phyloP scores from a whole-genome alignment of 345 rosid genomes.

The Melaleuca alternifolia region DNA sequence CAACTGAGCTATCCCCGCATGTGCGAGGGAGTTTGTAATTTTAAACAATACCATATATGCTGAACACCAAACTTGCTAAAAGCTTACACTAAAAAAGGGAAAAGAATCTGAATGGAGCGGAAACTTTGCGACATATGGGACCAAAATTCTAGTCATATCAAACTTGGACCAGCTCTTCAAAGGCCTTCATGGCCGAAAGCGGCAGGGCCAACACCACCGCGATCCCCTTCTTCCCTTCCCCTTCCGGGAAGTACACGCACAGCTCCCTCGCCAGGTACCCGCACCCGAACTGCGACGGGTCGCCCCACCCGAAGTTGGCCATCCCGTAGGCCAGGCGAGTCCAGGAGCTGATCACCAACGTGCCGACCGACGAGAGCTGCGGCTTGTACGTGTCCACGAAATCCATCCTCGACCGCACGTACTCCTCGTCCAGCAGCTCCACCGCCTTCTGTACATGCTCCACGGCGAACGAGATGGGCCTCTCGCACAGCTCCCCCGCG shows the following conservation, averaged over 20 bases:
- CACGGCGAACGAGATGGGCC: constrained; percentile 1
- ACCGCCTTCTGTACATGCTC: not conserved
- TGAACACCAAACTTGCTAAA: not conserved
- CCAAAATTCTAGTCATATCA: not conserved
- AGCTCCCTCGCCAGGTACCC: constrained; percentile 4
- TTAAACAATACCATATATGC: too few relatives aligned
- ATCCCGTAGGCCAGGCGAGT: constrained; percentile 1
- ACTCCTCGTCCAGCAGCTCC: constrained; percentile 1
- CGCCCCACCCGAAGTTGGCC: constrained; percentile 14
- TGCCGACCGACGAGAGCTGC: constrained; percentile 1
- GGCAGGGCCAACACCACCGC: constrained; percentile 8
- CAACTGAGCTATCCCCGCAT: constrained; percentile 86
- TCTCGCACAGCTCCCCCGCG: constrained; percentile 1
- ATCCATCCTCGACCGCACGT: constrained; percentile 6
- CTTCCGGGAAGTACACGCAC: constrained; percentile 1
- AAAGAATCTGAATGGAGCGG: not conserved
- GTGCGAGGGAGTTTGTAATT: not conserved
- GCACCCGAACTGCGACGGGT: constrained; percentile 11
- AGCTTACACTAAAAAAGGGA: not conserved
- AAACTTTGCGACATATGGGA: not conserved
- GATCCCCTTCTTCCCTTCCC: constrained; percentile 3
- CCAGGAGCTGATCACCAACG: constrained; percentile 14
- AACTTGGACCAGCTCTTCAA: not conserved
- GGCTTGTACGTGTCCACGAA: not conserved
- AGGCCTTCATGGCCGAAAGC: constrained; percentile 5